Evolutionary conservation across 2,329 filamentous ascomycete genomes (phyloP).

Genomic region (Rhynchosporium graminicola): DNA sequence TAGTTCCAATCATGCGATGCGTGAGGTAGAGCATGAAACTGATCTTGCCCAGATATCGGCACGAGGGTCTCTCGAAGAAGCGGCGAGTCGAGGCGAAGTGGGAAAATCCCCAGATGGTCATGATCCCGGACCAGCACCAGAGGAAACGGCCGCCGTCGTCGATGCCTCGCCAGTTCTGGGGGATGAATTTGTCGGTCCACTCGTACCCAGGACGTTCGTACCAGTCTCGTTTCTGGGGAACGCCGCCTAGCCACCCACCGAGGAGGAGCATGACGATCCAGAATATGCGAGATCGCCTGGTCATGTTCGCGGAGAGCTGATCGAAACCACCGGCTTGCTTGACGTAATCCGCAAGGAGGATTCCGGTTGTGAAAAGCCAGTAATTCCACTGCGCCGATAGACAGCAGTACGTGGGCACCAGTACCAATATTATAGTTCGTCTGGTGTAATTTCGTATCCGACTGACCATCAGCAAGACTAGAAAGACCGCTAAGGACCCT

Average conservation of each 20-base stretch:
- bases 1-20: slow-evolving; percentile 21
- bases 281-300: slow-evolving; percentile 8
- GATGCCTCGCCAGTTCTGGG: slow-evolving; percentile 12
- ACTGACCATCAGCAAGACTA: slow-evolving; percentile 15
- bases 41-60: slow-evolving; percentile 15
- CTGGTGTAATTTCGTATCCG: slow-evolving; percentile 15
- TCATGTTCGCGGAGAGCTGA: slow-evolving; percentile 12
- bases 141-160: slow-evolving; percentile 9
- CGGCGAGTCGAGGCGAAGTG: slow-evolving; percentile 11
- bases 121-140: slow-evolving; percentile 20
- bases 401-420: slow-evolving; percentile 13
- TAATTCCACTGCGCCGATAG: slow-evolving; percentile 19
- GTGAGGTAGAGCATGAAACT: slow-evolving; percentile 20
- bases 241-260: slow-evolving; percentile 18
- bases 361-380: slow-evolving; percentile 18
- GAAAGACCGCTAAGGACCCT: slow-evolving; percentile 11
- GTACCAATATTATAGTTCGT: slow-evolving; percentile 8
- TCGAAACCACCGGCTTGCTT: slow-evolving; percentile 19
- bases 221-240: slow-evolving; percentile 17
- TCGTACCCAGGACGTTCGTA: slow-evolving; percentile 18
- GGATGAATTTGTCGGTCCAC: slow-evolving; percentile 16
- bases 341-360: slow-evolving; percentile 17
- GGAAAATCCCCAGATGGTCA: slow-evolving; percentile 16
- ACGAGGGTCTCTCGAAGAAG: slow-evolving; percentile 16
- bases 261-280: slow-evolving; percentile 14